These are phyloP conservation scores for Rutstroemia sp. DNA, from an alignment of 2,329 filamentous ascomycete genomes.

Conservation along the genomic window DNA sequence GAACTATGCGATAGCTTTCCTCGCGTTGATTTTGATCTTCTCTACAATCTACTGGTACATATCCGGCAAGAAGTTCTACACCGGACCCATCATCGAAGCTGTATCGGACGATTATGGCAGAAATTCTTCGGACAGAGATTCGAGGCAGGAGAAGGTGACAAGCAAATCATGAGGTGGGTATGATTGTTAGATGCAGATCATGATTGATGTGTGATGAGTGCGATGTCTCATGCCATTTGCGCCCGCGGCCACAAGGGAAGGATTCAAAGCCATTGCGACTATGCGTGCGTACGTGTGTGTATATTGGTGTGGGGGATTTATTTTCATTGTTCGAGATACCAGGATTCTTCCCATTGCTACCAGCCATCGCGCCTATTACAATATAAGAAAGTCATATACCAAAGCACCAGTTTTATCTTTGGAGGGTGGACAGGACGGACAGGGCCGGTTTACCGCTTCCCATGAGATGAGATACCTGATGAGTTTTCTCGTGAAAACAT, in stretches of 20 bases:
- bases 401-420: neutral
- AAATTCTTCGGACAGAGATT: conserved; percentile 3
- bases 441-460: too few relatives aligned
- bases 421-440: too few relatives aligned
- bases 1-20: conserved; percentile 48
- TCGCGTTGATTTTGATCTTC: conserved; percentile 38
- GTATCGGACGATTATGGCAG: conserved; percentile 12
- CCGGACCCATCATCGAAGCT: conserved; percentile 34
- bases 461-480: too few relatives aligned
- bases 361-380: neutral
- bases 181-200: neutral
- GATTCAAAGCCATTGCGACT: neutral
- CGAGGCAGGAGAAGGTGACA: conserved; percentile 5
- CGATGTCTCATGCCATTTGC: conserved; percentile 3
- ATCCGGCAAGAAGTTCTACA: conserved; percentile 40
- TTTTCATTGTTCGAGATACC: neutral
- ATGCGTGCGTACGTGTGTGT: neutral
- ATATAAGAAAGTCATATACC: neutral
- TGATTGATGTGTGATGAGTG: conserved; percentile 6
- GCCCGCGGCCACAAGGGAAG: neutral
- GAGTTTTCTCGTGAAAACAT: too few relatives aligned
- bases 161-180: conserved; percentile 6
- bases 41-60: conserved; percentile 40
- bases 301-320: neutral
- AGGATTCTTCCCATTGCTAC: neutral